Conservation (phyloP, 2,329 filamentous ascomycete species). For the Ophiostoma quercus region DNA sequence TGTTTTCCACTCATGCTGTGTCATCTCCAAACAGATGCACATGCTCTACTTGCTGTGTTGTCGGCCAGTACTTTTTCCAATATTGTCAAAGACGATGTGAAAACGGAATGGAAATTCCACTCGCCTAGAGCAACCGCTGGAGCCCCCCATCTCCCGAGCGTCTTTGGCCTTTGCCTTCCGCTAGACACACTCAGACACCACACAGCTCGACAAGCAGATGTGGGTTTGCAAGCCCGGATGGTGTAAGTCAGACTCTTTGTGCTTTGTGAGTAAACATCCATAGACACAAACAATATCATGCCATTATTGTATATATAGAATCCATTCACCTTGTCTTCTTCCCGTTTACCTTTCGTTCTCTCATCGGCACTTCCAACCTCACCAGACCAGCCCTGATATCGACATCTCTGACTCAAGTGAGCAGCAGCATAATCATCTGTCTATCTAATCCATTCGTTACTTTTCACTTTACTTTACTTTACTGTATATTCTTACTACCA, state of each 20-base stretch:
- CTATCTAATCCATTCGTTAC: constrained; percentile 10
- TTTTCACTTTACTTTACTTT: background rate
- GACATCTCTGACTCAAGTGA: constrained; percentile 21
- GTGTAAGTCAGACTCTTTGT: background rate
- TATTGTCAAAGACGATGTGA: background rate
- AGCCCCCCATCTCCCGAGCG: background rate
- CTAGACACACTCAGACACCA: background rate
- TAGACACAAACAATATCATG: background rate
- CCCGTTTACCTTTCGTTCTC: constrained; percentile 1
- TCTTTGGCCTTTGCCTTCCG: background rate
- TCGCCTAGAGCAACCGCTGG: background rate
- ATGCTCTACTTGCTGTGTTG: background rate
- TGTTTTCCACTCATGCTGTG: background rate
- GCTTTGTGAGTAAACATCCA: background rate
- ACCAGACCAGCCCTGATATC: constrained; percentile 12
- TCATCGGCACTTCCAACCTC: constrained; percentile 8
- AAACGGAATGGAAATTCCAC: constrained; percentile 19
- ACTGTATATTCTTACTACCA: background rate
- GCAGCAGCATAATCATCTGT: constrained; percentile 14
- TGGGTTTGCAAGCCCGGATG: background rate
- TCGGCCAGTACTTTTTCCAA: background rate
- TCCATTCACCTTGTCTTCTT: constrained; percentile 19
- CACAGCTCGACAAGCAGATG: background rate
- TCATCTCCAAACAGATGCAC: background rate
- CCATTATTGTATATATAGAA: constrained; percentile 22